Conservation (phyloP, 495 filamentous ascomycete genomes). For the Penicillium simplicissimum region DNA sequence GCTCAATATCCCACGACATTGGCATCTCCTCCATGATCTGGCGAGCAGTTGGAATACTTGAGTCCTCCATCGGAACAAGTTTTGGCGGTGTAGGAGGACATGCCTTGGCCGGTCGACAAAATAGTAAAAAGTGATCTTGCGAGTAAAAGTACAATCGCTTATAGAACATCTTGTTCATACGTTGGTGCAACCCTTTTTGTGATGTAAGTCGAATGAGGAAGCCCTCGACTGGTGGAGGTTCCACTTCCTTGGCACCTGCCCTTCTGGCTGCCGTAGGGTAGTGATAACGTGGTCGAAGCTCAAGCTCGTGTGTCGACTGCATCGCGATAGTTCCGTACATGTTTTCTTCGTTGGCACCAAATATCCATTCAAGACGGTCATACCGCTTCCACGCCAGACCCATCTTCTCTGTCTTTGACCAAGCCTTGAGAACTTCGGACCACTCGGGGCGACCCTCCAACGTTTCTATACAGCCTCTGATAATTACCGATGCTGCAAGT, state of each 20-base stretch:
- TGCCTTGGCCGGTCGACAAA: conserved; percentile 65
- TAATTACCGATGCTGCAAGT: conserved; percentile 56
- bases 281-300: conserved; percentile 69
- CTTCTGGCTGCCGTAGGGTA: conserved; percentile 58
- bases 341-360: conserved; percentile 66
- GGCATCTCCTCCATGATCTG: conserved; percentile 60
- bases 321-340: conserved; percentile 78
- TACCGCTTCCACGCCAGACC: conserved; percentile 77
- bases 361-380: conserved; percentile 74
- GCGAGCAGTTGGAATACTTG: conserved; percentile 54
- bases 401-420: conserved; percentile 63
- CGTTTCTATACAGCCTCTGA: conserved; percentile 60
- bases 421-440: conserved; percentile 60
- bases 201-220: conserved; percentile 71
- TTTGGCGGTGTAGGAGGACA: conserved; percentile 66
- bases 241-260: conserved; percentile 44
- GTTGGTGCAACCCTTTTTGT: conserved; percentile 60
- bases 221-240: conserved; percentile 69
- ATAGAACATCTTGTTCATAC: conserved; percentile 65
- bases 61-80: conserved; percentile 37
- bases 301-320: conserved; percentile 72
- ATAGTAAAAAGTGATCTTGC: conserved; percentile 68
- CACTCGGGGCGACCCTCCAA: conserved; percentile 61
- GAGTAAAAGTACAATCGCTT: conserved; percentile 72
- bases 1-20: conserved; percentile 63